Conservation (phyloP, 495 filamentous ascomycete genomes). For the Hypoxylon lienhwacheense region DNA sequence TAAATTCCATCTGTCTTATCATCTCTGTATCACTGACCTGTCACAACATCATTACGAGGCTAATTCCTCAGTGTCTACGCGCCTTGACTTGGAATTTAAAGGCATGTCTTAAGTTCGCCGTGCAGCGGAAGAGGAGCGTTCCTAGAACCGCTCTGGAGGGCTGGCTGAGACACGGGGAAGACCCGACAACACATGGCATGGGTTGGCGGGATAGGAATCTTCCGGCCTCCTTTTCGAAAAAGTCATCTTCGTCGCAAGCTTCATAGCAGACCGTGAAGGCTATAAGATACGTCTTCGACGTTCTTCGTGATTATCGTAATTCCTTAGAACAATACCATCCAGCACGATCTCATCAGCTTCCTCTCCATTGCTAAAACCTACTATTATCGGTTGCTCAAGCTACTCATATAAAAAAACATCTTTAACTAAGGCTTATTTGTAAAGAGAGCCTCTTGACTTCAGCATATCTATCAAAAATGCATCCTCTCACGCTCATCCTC, state of each 20-base stretch:
- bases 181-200: slow-evolving; percentile 12
- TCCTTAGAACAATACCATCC: slow-evolving; percentile 6
- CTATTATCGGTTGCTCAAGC: not conserved
- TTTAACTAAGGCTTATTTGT: not conserved
- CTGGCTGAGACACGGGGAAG: slow-evolving; percentile 18
- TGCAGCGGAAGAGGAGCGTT: slow-evolving; percentile 5
- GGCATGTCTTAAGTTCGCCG: slow-evolving; percentile 14
- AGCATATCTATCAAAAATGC: slow-evolving; percentile 15
- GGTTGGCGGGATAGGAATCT: slow-evolving; percentile 23
- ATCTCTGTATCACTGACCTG: not conserved
- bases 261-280: not conserved
- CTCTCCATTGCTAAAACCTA: not conserved
- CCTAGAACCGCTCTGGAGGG: slow-evolving; percentile 2
- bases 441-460: not conserved
- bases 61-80: not conserved
- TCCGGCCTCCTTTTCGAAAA: slow-evolving; percentile 27
- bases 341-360: not conserved
- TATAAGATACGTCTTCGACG: slow-evolving; percentile 13
- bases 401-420: not conserved
- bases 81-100: slow-evolving; percentile 17
- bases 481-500: slow-evolving; percentile 16
- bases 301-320: not conserved
- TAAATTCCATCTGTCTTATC: not conserved
- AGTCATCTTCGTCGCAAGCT: slow-evolving; percentile 2
- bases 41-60: not conserved